Percentiles rank a stretch among this genome's conserved stretches.
These are phyloP conservation scores for Heracleum sosnowskyi DNA, from an alignment of 129 eudicot genomes.

Conservation along the genomic window DNA sequence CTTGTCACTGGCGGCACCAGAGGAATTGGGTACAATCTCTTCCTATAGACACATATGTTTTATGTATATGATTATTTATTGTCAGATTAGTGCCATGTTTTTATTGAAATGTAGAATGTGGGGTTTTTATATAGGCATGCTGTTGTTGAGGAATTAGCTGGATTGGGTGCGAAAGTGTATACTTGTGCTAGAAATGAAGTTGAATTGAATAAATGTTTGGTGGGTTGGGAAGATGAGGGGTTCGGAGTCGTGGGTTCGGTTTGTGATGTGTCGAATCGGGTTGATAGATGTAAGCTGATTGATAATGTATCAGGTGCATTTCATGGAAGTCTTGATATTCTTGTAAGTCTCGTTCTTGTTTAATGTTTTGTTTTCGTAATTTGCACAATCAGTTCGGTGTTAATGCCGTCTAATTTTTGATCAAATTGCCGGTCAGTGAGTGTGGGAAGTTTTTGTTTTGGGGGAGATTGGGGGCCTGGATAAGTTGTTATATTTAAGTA, in stretches of 20 bases:
- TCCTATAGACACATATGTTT: neutral
- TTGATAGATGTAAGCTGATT: slow-evolving; percentile 36
- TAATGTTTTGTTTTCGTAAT: neutral
- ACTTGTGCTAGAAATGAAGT: slow-evolving; percentile 62
- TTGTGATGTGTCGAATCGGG: slow-evolving; percentile 46
- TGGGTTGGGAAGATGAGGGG: slow-evolving; percentile 49
- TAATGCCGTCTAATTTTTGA: neutral
- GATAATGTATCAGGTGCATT: slow-evolving; percentile 33
- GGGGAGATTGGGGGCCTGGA: neutral
- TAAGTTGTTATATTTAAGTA: neutral
- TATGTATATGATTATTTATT: neutral
- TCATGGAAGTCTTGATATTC: slow-evolving; percentile 53
- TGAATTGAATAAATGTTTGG: slow-evolving; percentile 40
- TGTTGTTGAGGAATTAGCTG: slow-evolving; percentile 68
- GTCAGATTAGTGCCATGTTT: neutral
- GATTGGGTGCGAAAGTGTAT: slow-evolving; percentile 56
- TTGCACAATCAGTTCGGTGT: neutral
- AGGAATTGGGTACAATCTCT: slow-evolving; percentile 57
- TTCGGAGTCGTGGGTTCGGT: slow-evolving; percentile 51
- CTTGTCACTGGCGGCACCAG: slow-evolving; percentile 82
- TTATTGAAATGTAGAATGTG: neutral
- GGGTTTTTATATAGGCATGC: slow-evolving; percentile 39
- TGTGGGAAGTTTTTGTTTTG: neutral
- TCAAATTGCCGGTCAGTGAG: too few species aligned
- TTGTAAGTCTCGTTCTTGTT: slow-evolving; percentile 28